A percentile compares a stretch with the other conserved stretches of the same genome.
Evolutionary conservation across 129 eudicot genomes (phyloP).

Genomic region (Apium graveolens): DNA sequence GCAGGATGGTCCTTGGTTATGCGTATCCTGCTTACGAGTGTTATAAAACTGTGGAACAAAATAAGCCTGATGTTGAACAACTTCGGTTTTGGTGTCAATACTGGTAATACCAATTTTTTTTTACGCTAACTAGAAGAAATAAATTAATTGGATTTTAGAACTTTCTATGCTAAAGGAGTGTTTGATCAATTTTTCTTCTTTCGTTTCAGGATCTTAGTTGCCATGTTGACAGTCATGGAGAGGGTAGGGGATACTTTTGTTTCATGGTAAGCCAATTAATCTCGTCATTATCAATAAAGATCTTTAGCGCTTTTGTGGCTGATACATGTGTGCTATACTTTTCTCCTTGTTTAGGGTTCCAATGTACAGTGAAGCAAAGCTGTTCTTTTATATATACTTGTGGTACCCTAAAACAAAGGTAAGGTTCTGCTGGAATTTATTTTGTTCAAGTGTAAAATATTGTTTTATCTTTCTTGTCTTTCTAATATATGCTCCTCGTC

Average conservation of each 20-base stretch:
- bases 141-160: neutral
- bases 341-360: slow-evolving; percentile 61
- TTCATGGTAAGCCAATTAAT: slow-evolving; percentile 56
- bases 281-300: neutral
- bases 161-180: neutral
- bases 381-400: slow-evolving; percentile 76
- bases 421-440: slow-evolving; percentile 8
- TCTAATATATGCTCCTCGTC: neutral
- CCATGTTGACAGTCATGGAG: slow-evolving; percentile 67
- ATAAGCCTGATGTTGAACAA: slow-evolving; percentile 76
- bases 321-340: neutral
- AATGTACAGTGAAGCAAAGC: slow-evolving; percentile 92
- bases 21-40: slow-evolving; percentile 97
- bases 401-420: slow-evolving; percentile 97
- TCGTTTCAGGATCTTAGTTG: slow-evolving; percentile 78
- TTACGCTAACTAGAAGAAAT: neutral
- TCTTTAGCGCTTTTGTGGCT: neutral
- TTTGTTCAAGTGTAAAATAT: neutral
- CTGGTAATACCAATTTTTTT: slow-evolving; percentile 35
- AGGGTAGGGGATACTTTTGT: slow-evolving; percentile 72
- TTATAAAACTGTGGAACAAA: slow-evolving; percentile 71
- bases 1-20: slow-evolving; percentile 87
- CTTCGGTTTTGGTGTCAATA: slow-evolving; percentile 97
- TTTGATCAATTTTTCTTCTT: neutral
- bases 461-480: neutral